phyloP scores from a whole-genome alignment of 345 rosid genomes.

The Hibiscus tridactylites region DNA sequence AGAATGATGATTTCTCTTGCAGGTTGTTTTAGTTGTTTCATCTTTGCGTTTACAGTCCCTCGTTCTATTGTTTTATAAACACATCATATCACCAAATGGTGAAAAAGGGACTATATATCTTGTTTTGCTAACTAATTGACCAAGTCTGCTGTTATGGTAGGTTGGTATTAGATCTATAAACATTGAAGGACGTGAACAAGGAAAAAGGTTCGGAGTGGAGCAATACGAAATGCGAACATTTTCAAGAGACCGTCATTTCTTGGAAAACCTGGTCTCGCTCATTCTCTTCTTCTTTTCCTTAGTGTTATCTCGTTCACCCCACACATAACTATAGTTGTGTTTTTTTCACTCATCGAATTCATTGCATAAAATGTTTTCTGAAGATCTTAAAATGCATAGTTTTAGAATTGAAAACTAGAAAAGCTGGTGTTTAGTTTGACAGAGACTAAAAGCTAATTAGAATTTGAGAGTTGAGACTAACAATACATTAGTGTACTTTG shows the following conservation, averaged over 20 bases:
- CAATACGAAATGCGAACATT: constrained; percentile 93
- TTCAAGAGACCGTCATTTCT: constrained; percentile 53
- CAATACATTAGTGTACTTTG: background rate
- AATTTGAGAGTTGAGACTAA: background rate
- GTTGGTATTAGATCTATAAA: constrained; percentile 93
- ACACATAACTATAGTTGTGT: background rate
- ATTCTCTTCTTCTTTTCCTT: constrained; percentile 1
- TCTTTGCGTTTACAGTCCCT: background rate
- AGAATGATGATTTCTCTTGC: background rate
- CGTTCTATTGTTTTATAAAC: background rate
- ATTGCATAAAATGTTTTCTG: background rate
- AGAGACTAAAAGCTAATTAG: background rate
- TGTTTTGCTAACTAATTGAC: background rate
- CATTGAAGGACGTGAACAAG: constrained; percentile 84
- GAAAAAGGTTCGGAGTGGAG: constrained; percentile 88
- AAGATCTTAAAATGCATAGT: background rate
- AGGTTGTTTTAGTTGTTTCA: background rate
- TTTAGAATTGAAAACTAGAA: background rate
- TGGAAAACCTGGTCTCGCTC: constrained; percentile 81
- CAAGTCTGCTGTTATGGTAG: constrained; percentile 28
- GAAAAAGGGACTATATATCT: background rate
- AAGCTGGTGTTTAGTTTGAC: background rate
- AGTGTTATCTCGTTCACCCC: background rate
- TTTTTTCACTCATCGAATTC: background rate
- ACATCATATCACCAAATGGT: background rate